phyloP scores from a whole-genome alignment of 1,284 basidiomycete genomes.

The Dichomitus squalens region DNA sequence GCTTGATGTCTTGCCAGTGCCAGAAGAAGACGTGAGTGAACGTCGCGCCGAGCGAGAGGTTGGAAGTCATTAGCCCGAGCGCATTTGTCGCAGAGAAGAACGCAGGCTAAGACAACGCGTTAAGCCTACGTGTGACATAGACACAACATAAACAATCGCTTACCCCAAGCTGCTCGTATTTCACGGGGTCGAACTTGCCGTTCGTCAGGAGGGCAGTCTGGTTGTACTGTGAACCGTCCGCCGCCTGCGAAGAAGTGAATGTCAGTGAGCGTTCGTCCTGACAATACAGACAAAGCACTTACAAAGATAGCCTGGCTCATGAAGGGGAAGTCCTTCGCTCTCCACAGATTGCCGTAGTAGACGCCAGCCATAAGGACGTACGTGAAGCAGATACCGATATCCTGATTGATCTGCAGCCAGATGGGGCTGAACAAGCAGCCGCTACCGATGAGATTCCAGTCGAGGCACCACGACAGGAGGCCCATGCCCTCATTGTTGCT shows the following conservation, averaged over 20 bases:
- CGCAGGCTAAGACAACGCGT: conserved; percentile 25
- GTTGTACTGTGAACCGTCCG: conserved; percentile 34
- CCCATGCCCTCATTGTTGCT: conserved; percentile 63
- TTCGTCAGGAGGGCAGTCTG: conserved; percentile 35
- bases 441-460: conserved; percentile 48
- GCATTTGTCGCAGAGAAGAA: conserved; percentile 36
- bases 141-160: background rate
- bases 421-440: conserved; percentile 33
- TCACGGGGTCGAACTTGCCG: conserved; percentile 33
- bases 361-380: conserved; percentile 36
- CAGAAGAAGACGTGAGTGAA: conserved; percentile 32
- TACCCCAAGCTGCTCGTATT: conserved; percentile 33
- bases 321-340: conserved; percentile 35
- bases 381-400: conserved; percentile 35
- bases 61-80: conserved; percentile 34
- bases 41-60: conserved; percentile 34
- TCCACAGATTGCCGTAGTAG: conserved; percentile 38
- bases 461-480: conserved; percentile 52
- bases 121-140: background rate
- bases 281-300: conserved; percentile 1
- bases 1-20: conserved; percentile 43
- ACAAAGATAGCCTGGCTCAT: conserved; percentile 38
- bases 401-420: conserved; percentile 37
- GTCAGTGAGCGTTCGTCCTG: background rate
- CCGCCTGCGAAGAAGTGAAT: conserved; percentile 17